Base-by-base conservation (phyloP, 495 filamentous ascomycete genomes). In the Aspergillus ellipticus region DNA sequence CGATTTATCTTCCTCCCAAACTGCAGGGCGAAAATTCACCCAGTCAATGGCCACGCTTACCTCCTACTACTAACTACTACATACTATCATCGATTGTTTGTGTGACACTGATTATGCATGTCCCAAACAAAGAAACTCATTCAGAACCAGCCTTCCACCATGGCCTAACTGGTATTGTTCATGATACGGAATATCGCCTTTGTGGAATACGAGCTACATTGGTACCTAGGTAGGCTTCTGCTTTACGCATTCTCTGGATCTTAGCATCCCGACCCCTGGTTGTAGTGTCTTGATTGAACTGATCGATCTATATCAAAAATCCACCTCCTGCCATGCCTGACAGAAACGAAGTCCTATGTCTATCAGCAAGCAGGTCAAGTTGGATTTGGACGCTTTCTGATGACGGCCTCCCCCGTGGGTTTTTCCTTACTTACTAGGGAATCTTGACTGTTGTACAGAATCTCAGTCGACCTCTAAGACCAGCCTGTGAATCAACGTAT, bases 321-420 rank as follows among this genome's bases (percentile, higher is more conserved):
- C 24, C 85, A 82, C 92, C 92, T 97, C 64, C 93, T 94, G 1
- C 95, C 95, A 4, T 86, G 87, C 64, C 83, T 91, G 45, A 91
- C 86, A 26, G 85, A 81, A 6, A 97, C 83, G 3, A 71, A 72
- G 26, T 85, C 87, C 7, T 79, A 73, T 6, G 81, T 78, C 31
- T 83, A 97, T 97, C 73, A 97, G 94, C 66, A 92, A 96, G 22
- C 91, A 89, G 0, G 94, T 95, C 0, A 98, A 74, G 64, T 89
- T 95, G 10, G 96, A 82, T 53, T 90, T 85, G 0, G 93, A 97
- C 2, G 92, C 89, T 8, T 72, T 67, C 0, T 86, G n/a, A n/a
- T n/a, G n/a, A n/a, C n/a, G n/a, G n/a, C 82, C 35, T 87, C 74
- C 0, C 39, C 43, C 11, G 72, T 63, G 5, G 80, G 77, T 1